Conservation (phyloP, 257 asterid species). For the Fraxinus anomala region DNA sequence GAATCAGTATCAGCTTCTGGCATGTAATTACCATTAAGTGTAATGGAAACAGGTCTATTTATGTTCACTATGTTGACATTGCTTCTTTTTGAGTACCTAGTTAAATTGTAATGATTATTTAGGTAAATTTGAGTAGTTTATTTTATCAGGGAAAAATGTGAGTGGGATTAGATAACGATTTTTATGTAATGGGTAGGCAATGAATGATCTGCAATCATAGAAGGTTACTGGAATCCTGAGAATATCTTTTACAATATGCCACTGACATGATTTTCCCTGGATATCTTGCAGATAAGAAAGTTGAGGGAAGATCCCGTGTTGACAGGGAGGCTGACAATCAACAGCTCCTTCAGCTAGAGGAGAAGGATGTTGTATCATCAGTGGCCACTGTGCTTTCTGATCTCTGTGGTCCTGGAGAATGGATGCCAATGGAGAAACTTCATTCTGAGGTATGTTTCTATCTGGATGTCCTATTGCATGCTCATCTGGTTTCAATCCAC, state of each 20-base stretch:
- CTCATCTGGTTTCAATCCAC: neutral
- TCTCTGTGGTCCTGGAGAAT: constrained; percentile 95
- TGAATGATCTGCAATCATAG: neutral
- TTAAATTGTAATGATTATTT: too few species aligned
- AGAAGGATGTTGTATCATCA: constrained; percentile 88
- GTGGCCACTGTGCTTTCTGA: constrained; percentile 90
- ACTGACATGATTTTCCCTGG: constrained; percentile 19
- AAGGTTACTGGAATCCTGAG: constrained; percentile 3
- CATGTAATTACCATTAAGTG: neutral
- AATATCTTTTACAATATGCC: neutral
- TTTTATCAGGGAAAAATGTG: neutral
- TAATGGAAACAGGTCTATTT: neutral
- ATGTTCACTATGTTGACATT: neutral
- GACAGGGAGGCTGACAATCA: constrained; percentile 86
- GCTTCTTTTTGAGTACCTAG: too few species aligned
- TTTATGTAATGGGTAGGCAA: neutral
- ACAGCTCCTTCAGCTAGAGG: constrained; percentile 81
- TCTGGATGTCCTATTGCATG: neutral
- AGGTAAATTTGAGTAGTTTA: neutral
- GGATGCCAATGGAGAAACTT: constrained; percentile 97
- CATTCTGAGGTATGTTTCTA: constrained; percentile 64
- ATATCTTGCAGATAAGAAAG: constrained; percentile 68
- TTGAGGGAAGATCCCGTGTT: constrained; percentile 64
- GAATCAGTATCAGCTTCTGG: neutral
- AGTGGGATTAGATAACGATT: neutral